phyloP scores from a whole-genome alignment of 139 green algal genomes.

The Chlamydomonas asymmetrica region DNA sequence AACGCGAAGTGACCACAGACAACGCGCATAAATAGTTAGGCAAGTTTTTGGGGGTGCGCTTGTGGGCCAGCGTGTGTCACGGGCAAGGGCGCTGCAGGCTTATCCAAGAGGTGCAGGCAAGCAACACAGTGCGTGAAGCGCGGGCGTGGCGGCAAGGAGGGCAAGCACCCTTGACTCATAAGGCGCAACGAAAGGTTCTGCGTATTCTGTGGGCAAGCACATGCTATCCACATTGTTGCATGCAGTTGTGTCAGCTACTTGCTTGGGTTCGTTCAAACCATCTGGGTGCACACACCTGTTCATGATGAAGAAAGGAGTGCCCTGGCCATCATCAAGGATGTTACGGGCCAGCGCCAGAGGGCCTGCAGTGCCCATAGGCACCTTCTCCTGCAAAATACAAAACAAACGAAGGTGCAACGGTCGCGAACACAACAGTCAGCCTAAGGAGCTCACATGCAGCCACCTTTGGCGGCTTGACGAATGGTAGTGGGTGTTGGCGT shows the following conservation, averaged over 20 bases:
- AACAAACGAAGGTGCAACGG: too few species aligned
- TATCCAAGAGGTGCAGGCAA: not conserved
- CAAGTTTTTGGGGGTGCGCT: not conserved
- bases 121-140: not conserved
- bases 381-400: conserved; percentile 90
- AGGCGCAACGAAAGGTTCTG: too few species aligned
- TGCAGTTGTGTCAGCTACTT: not conserved
- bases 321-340: conserved; percentile 85
- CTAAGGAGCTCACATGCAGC: too few species aligned
- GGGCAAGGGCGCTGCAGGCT: not conserved
- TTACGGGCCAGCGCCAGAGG: conserved; percentile 88
- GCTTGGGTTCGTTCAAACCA: not conserved
- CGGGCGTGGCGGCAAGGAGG: not conserved
- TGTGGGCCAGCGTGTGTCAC: not conserved
- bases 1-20: too few species aligned
- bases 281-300: conserved; percentile 80
- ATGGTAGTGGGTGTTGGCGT: too few species aligned
- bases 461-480: too few species aligned
- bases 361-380: conserved; percentile 97
- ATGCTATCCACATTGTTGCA: not conserved
- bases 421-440: too few species aligned
- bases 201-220: not conserved
- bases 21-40: not conserved
- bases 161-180: not conserved
- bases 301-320: conserved; percentile 95